Evolutionary conservation across 176 grass and related monocot genomes (phyloP), one percentile per base, ranked within the genome.

Genomic region (Poa pratensis): DNA sequence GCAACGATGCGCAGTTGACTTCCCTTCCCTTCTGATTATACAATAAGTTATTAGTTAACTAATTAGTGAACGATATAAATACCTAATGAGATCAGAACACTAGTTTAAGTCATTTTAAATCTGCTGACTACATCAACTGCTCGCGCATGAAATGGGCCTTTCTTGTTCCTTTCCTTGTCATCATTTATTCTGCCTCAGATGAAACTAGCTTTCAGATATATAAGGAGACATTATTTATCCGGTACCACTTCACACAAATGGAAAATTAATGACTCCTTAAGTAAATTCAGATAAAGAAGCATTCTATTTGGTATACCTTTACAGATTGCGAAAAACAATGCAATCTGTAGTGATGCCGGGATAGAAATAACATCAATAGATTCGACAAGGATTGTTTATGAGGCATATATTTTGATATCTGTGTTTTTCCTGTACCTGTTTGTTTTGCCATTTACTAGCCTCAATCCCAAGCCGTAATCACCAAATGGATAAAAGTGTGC

Each of bases 1-100:
- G 59, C 6, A 80, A 49, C 49, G 54, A 20, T 26, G 26, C 82
- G 37, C 75, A 32, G 37, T 40, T 67, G 82, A 89, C 87, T 75
- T 46, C 43, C 30, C 87, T 48, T 53, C 71, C 55, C 16, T 39
- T 65, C 9, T 30, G 50, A 88, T 35, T 76, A 22, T 24, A 15
- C n/a, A 46, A 43, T 43, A n/a, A 40, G 10, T 37, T 22, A 5
- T 71, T 24, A 23, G 42, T 48, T 48, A 48, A 48, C 45, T 48
- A 48, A 48, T 48, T 14, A 48, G 11, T 14, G 54, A 58, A n/a
- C 1, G 4, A 46, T 67, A 35, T 78, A 7, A 77, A 26, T 8
- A 81, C 46, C 20, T 18, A 68, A 7, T 27, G 59, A 73, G 26
- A 62, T 7, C 30, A 26, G 4, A 15, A 50, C 23, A 62, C 53